phyloP scores from a whole-genome alignment of 2,329 filamentous ascomycete genomes.

The Fusarium marasasianum region DNA sequence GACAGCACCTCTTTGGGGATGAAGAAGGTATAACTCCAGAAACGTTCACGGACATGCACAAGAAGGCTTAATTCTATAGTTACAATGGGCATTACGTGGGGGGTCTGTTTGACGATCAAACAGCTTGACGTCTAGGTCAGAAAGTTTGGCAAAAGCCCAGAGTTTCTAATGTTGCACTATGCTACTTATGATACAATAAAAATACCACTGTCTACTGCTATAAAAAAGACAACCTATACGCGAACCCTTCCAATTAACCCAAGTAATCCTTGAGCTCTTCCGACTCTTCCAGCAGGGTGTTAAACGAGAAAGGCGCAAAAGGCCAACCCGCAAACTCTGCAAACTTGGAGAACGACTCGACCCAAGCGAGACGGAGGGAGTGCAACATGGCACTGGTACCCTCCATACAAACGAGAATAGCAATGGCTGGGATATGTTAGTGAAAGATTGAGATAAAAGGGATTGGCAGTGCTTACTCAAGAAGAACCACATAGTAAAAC shows the following conservation, averaged over 20 bases:
- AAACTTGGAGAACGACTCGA: slow-evolving; percentile 98
- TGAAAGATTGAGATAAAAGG: neutral
- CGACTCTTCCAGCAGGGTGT: slow-evolving; percentile 84
- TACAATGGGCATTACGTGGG: neutral
- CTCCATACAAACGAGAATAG: slow-evolving; percentile 90
- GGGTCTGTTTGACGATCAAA: neutral
- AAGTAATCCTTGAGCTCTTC: slow-evolving; percentile 67
- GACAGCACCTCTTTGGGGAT: slow-evolving; percentile 77
- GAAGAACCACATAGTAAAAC: slow-evolving; percentile 91
- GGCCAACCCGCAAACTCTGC: slow-evolving; percentile 89
- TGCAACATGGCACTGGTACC: slow-evolving; percentile 96
- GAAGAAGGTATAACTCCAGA: neutral
- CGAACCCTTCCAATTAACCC: slow-evolving; percentile 48
- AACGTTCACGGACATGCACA: neutral
- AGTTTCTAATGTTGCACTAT: slow-evolving; percentile 39
- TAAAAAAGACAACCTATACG: slow-evolving; percentile 20
- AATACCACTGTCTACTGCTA: slow-evolving; percentile 46
- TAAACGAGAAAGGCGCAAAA: slow-evolving; percentile 91
- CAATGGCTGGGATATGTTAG: slow-evolving; percentile 52
- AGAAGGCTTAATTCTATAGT: neutral
- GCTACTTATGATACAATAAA: slow-evolving; percentile 49
- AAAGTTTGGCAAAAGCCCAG: slow-evolving; percentile 22
- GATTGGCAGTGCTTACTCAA: slow-evolving; percentile 61
- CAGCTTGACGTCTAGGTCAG: neutral
- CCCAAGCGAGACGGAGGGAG: slow-evolving; percentile 91